phyloP scores from a whole-genome alignment of 371 early-diverging fungal species.

The Lichtheimia corymbifera region DNA sequence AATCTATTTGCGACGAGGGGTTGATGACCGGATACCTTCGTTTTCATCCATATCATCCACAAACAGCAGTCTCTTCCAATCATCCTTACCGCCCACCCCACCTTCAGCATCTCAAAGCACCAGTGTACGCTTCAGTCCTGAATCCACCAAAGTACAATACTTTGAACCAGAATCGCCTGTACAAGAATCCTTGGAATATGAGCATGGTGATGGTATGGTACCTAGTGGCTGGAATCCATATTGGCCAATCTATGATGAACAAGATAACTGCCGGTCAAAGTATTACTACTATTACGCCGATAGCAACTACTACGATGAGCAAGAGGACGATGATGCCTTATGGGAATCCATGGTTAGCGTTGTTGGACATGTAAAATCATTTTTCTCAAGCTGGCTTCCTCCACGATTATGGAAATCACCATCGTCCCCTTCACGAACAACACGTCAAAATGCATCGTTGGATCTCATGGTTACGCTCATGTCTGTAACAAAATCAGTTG shows the following conservation, averaged over 20 bases:
- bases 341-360: conserved; percentile 13
- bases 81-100: neutral
- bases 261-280: neutral
- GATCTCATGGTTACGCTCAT: conserved; percentile 8
- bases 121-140: conserved; percentile 25
- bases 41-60: conserved; percentile 7
- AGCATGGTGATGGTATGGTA: neutral
- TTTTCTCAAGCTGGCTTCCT: conserved; percentile 4
- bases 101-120: conserved; percentile 5
- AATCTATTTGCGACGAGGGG: conserved; percentile 1
- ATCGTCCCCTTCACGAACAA: conserved; percentile 5
- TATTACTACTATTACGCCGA: neutral
- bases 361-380: neutral
- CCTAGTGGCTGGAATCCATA: conserved; percentile 2
- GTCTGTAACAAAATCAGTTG: conserved; percentile 14
- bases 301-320: conserved; percentile 6
- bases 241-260: conserved; percentile 9
- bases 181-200: conserved; percentile 5
- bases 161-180: conserved; percentile 25
- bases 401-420: neutral
- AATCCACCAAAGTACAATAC: conserved; percentile 19
- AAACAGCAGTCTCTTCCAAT: neutral
- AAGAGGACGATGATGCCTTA: conserved; percentile 12
- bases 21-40: neutral
- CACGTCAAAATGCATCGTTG: conserved; percentile 1